Conservation (phyloP, 2,329 filamentous ascomycete species). For the Epichloe aotearoae region DNA sequence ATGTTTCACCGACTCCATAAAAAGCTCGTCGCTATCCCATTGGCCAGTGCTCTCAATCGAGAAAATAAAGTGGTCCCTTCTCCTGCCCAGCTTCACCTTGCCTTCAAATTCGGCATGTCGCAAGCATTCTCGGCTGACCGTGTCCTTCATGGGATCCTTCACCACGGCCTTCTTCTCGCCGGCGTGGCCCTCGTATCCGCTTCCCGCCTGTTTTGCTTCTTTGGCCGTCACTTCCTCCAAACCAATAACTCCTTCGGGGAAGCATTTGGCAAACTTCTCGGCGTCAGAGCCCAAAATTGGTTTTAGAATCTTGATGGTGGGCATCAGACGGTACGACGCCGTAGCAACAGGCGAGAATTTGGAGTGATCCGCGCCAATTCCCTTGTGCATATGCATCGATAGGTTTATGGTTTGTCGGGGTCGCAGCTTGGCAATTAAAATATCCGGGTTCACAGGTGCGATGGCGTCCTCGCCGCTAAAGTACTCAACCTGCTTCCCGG, state of each 20-base stretch:
- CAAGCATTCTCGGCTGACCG: slow-evolving; percentile 83
- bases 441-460: slow-evolving; percentile 73
- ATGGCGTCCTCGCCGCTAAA: slow-evolving; percentile 60
- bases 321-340: slow-evolving; percentile 81
- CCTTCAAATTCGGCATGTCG: slow-evolving; percentile 86
- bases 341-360: slow-evolving; percentile 97
- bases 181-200: slow-evolving; percentile 58
- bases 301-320: slow-evolving; percentile 67
- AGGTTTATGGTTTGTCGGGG: slow-evolving; percentile 80
- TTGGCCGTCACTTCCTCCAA: slow-evolving; percentile 57
- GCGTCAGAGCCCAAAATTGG: slow-evolving; percentile 83
- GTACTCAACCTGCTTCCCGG: slow-evolving; percentile 56
- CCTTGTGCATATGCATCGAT: slow-evolving; percentile 88
- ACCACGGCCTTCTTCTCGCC: slow-evolving; percentile 85
- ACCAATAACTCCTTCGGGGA: slow-evolving; percentile 75
- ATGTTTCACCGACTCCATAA: slow-evolving; percentile 75
- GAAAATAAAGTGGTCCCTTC: slow-evolving; percentile 96
- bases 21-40: slow-evolving; percentile 86
- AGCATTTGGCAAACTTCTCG: slow-evolving; percentile 79
- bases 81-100: slow-evolving; percentile 85
- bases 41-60: slow-evolving; percentile 89
- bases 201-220: slow-evolving; percentile 47
- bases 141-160: slow-evolving; percentile 79
- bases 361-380: slow-evolving; percentile 83
- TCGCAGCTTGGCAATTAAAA: slow-evolving; percentile 84